A percentile compares a stretch with the other conserved stretches of the same genome.
Evolutionary conservation across 1,139 yeast genomes (phyloP).

Genomic region (Diutina mesorugosa): DNA sequence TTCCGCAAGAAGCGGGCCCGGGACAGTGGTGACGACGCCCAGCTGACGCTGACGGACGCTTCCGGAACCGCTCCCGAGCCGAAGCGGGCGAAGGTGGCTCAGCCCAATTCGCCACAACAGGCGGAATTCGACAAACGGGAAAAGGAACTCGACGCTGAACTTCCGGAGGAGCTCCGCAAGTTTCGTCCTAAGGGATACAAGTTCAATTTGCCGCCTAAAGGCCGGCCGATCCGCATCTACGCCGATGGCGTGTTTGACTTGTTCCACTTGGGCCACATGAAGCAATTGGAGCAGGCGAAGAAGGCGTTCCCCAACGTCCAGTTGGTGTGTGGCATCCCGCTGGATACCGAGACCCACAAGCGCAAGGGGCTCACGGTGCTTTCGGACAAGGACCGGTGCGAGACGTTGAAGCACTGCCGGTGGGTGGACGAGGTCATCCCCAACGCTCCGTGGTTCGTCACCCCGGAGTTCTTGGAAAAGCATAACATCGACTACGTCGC

Average conservation of each 20-base stretch:
- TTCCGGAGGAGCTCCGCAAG: conserved; percentile 53
- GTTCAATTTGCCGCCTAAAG: conserved; percentile 74
- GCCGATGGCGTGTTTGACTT: conserved; percentile 98
- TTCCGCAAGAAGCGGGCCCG: conserved; percentile 20
- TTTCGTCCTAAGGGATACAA: conserved; percentile 59
- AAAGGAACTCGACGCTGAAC: conserved; percentile 38
- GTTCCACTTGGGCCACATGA: conserved; percentile 95
- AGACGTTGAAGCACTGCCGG: conserved; percentile 75
- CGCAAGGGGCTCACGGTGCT: conserved; percentile 89
- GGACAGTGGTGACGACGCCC: conserved; percentile 6
- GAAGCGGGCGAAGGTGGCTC: not conserved
- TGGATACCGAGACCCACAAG: conserved; percentile 81
- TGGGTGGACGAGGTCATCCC: conserved; percentile 98
- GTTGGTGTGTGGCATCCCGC: conserved; percentile 84
- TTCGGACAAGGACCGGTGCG: conserved; percentile 77
- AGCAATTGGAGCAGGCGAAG: conserved; percentile 91
- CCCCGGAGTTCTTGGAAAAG: conserved; percentile 61
- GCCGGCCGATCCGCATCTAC: conserved; percentile 78
- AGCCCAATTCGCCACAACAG: not conserved
- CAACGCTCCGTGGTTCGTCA: conserved; percentile 92
- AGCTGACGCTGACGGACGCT: conserved; percentile 4
- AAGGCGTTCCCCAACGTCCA: conserved; percentile 79
- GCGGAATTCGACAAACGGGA: conserved; percentile 37
- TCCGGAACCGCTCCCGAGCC: not conserved
- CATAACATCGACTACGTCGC: conserved; percentile 93